Evolutionary conservation across 2,329 filamentous ascomycete species (phyloP).

Genomic region (Aspergillus carbonarius): DNA sequence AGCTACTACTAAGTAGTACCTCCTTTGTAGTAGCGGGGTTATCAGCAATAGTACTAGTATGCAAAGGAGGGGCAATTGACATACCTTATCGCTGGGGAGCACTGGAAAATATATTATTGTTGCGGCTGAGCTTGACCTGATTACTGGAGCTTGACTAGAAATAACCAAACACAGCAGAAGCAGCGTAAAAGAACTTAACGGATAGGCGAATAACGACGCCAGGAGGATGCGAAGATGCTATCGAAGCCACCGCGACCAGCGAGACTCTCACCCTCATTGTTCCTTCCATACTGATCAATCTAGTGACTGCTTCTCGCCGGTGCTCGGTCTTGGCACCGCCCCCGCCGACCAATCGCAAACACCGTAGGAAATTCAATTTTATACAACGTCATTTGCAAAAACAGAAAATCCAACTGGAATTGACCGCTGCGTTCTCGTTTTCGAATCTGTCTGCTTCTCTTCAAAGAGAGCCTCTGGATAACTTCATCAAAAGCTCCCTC

Average conservation of each 20-base stretch:
- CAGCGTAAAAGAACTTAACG: too few relatives aligned
- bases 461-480: background rate
- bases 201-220: too few relatives aligned
- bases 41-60: background rate
- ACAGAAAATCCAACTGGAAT: background rate
- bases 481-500: background rate
- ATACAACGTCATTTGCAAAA: constrained; percentile 20
- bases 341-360: constrained; percentile 26
- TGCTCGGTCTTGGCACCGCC: constrained; percentile 22
- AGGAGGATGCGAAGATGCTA: too few relatives aligned
- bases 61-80: background rate
- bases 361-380: constrained; percentile 23
- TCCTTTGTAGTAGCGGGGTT: background rate
- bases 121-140: too few relatives aligned
- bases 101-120: background rate
- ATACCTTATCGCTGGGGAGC: background rate
- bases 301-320: background rate
- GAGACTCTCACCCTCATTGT: background rate
- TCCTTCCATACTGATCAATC: background rate
- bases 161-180: too few relatives aligned
- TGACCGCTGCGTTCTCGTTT: background rate
- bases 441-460: background rate
- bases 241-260: too few relatives aligned
- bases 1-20: too few relatives aligned
- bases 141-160: too few relatives aligned